Base-by-base conservation (phyloP, 345 rosid species). In the Brassica cretica region DNA sequence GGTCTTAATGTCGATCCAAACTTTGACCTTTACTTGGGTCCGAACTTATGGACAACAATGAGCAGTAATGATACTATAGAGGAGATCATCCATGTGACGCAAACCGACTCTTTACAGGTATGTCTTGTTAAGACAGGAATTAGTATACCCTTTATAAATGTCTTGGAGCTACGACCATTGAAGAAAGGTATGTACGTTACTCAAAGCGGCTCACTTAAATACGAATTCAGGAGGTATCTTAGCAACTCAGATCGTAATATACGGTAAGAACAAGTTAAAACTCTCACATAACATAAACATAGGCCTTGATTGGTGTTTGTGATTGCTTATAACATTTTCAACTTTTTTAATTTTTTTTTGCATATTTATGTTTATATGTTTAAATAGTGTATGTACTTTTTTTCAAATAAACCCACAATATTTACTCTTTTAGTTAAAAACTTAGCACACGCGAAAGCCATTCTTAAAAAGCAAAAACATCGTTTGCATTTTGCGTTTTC, bases 121-220 rank as follows among this genome's bases (percentile, higher is more conserved):
- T 79, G 82, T 63, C 82, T 79, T 62, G 75, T 79, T 37, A 79
- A 74, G 67, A 79, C 79, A 0, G 79, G 82, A 10, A 15, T 5
- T 25, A 79, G 72, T 67, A 68, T 79, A 68, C 82, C 82, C 46
- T 67, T 60, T 35, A 79, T 79, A 11, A 66, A 67, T 63, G 3
- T 18, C 8, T 74, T 79, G 73, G 82, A 79, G 75, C 37, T 79
- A 33, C 65, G 82, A 63, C 82, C 79, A 3, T 11, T 79, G 79
- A 39, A 0, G 64, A 74, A 33, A 61, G 55, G 3, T 63, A 10
- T 5, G 4, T 79, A 79, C 5, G 75, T 63, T 56, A 69, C 79
- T 68, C 61, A 79, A 68, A 56, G 66, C 8, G 79, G 79, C 12
- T 68, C 82, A 2, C 25, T 79, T 5, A 74, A 63, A 29, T 62